These are phyloP conservation scores for Trifolium dubium DNA, from an alignment of 306 rosid species.

Conservation along the genomic window DNA sequence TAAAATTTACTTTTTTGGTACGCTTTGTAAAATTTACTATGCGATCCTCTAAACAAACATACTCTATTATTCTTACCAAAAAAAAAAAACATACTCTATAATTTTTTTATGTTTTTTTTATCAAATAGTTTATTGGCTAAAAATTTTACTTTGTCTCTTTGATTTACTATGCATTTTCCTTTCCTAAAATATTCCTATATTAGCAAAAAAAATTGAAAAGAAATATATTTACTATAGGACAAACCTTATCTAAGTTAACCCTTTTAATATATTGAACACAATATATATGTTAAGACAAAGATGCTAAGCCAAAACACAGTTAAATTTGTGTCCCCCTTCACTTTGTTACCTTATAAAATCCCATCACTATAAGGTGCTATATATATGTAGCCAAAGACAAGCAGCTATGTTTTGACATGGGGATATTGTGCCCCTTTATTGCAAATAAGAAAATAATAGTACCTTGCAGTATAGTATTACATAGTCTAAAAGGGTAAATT, in stretches of 20 bases:
- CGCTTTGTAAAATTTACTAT: too few species aligned
- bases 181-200: too few species aligned
- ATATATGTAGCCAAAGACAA: constrained; percentile 23
- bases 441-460: constrained; percentile 26
- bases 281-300: constrained; percentile 27
- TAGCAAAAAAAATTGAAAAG: too few species aligned
- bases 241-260: neutral
- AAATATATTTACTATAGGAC: neutral
- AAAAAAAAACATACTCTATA: too few species aligned
- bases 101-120: too few species aligned
- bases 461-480: constrained; percentile 18
- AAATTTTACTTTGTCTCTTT: too few species aligned
- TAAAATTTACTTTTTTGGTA: too few species aligned
- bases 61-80: too few species aligned
- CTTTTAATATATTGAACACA: neutral
- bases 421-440: constrained; percentile 3
- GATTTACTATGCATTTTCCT: too few species aligned
- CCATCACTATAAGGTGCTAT: constrained; percentile 26
- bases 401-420: constrained; percentile 30
- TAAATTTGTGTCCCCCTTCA: neutral
- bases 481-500: constrained; percentile 24
- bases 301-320: constrained; percentile 12
- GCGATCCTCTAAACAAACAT: too few species aligned
- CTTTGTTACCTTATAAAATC: constrained; percentile 8
- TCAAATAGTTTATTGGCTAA: too few species aligned